Evolutionary conservation across 345 rosid species (phyloP).

Genomic region (Linum usitatissimum): DNA sequence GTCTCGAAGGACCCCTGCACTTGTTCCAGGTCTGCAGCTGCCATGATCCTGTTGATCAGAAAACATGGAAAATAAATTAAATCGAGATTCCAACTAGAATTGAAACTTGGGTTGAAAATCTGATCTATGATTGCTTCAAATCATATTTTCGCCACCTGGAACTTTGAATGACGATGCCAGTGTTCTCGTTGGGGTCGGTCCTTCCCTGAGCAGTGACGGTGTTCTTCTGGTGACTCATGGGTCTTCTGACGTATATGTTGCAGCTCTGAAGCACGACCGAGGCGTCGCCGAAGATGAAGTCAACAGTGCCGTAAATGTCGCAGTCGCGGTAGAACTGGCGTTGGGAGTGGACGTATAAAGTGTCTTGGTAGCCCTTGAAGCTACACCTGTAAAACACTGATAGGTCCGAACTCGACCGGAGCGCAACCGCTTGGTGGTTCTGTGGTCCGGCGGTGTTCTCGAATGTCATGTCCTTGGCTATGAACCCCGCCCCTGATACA

Average conservation of each 20-base stretch:
- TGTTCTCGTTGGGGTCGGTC: conserved; percentile 57
- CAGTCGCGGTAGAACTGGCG: conserved; percentile 83
- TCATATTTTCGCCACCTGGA: no score
- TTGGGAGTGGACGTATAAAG: conserved; percentile 61
- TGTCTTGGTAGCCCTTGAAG: conserved; percentile 88
- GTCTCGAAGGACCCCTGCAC: conserved; percentile 29
- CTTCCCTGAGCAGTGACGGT: conserved; percentile 74
- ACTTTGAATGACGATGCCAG: conserved; percentile 66
- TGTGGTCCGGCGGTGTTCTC: conserved; percentile 82
- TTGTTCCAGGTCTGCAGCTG: conserved; percentile 29
- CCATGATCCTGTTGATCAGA: conserved; percentile 22
- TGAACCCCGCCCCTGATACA: conserved; percentile 54
- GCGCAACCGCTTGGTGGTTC: conserved; percentile 80
- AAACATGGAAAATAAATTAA: no score
- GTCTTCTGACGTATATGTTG: conserved; percentile 48
- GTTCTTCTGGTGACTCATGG: conserved; percentile 37
- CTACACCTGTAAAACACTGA: conserved; percentile 70
- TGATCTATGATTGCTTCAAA: no score
- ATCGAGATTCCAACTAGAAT: no score
- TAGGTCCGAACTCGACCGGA: conserved; percentile 70
- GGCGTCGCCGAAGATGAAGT: conserved; percentile 79
- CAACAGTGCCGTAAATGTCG: conserved; percentile 60
- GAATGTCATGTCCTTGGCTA: conserved; percentile 68
- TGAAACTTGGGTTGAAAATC: no score
- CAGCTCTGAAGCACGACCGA: conserved; percentile 47